phyloP scores from a whole-genome alignment of 2,329 filamentous ascomycete genomes.

The Xylariaceae sp. region DNA sequence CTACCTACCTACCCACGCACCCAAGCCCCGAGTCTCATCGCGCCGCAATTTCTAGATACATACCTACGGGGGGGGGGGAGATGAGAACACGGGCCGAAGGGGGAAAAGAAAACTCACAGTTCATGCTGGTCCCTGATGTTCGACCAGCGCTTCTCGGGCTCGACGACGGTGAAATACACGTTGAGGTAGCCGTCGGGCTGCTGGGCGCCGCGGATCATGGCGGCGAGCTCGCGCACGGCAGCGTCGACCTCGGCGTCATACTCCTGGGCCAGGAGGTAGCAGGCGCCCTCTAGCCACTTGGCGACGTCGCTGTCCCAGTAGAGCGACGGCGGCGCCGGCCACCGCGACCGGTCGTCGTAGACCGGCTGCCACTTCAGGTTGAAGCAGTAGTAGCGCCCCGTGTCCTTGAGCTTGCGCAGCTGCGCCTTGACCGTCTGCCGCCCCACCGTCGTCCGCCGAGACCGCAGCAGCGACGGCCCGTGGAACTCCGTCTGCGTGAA shows the following conservation, averaged over 20 bases:
- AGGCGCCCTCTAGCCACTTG: slow-evolving; percentile 66
- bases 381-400: slow-evolving; percentile 61
- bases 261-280: slow-evolving; percentile 53
- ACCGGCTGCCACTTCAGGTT: slow-evolving; percentile 57
- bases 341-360: slow-evolving; percentile 55
- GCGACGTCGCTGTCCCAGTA: slow-evolving; percentile 61
- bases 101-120: slow-evolving; percentile 50
- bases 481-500: slow-evolving; percentile 42
- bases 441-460: slow-evolving; percentile 39
- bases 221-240: slow-evolving; percentile 58
- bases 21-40: no score
- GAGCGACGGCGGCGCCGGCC: slow-evolving; percentile 60
- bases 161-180: slow-evolving; percentile 63
- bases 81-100: not conserved
- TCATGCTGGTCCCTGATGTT: slow-evolving; percentile 66
- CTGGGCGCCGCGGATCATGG: slow-evolving; percentile 60
- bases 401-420: slow-evolving; percentile 54
- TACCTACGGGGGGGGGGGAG: not conserved
- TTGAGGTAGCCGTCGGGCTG: slow-evolving; percentile 65
- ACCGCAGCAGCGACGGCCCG: slow-evolving; percentile 40
- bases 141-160: slow-evolving; percentile 56
- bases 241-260: slow-evolving; percentile 49
- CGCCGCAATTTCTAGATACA: not conserved
- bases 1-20: not conserved
- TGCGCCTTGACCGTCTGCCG: slow-evolving; percentile 51